Base-by-base conservation (phyloP, 345 rosid genomes). In the Bretschneidera sinensis region DNA sequence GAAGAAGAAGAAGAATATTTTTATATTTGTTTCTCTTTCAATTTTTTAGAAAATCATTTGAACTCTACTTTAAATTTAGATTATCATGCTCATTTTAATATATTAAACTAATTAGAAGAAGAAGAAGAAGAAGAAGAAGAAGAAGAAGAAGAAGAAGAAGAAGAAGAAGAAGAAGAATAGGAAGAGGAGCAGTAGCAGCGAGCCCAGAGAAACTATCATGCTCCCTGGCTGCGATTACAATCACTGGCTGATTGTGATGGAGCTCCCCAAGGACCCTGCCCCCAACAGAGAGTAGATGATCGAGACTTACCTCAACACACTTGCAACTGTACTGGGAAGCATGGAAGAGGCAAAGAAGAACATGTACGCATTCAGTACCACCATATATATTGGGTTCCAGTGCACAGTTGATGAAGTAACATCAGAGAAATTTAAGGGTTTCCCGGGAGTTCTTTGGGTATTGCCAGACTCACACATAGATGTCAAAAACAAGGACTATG, bases 331-430 rank as follows among this genome's bases (percentile, higher is more conserved):
- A 9, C 77, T 92, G 17, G 95, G 98, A 64, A 86, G 97, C 77
- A 87, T 89, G 96, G 97, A 89, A 75, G 97, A 89, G 72, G 98
- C 96, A n/a, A 89, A 85, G 86, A 87, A 84, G 78, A 92, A 89
- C 74, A 81, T 89, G 96, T 92, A 87, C 49, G 97, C 97, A 21
- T 89, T 92, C 67, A 91, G 98, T 53, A 91, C 96, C 24, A 85
- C 97, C 15, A 91, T 92, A 1, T 91, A 91, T 67, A 91, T 96
- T 34, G 96, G 98, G 24, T 92, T 92, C 62, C 97, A 92, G 57
- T 92, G 96, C 77, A 91, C 91, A 4, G 85, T 85, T 3, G 81
- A 79, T 14, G 91, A 89, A 77, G 95, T 80, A 64, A 86, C 91
- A 11, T 89, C 94, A 20, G 94, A 91, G 82, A 91, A 87, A 68